Base-by-base conservation (phyloP, 116 monocot genomes). In the Posidonia oceanica region DNA sequence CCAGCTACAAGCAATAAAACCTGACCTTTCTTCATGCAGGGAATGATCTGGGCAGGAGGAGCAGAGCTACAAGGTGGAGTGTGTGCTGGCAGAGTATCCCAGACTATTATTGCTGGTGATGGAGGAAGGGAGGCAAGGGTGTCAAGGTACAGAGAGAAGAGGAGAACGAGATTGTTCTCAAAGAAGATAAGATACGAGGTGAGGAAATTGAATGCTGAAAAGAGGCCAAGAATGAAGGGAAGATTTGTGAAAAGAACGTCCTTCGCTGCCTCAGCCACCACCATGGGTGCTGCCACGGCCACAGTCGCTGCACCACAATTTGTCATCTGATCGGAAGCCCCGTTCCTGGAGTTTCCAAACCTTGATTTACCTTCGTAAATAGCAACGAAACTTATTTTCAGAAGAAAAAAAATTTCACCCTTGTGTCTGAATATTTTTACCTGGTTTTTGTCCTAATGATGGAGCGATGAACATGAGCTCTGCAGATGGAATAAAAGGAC, bases 101-200 rank as follows among this genome's bases (percentile, higher is more conserved):
- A 10, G 37, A 44, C 64, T 2, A 61, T 1, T 2, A 44, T 21
- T 37, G 0, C 21, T 54, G 56, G 59, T 5, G 20, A 54, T 22
- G 67, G 72, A 7, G 67, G 72, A 3, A 82, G 82, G 41, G 82
- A 82, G 66, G 82, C 82, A 15, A 82, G 74, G 59, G 82, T 82
- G 21, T 77, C 74, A 23, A 77, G 77, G 62, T 82, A 82, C 66
- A 69, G 71, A 39, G 82, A 82, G 60, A 82, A 82, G 74, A 64
- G 82, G 54, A 63, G 82, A 23, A 82, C 74, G 22, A 82, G 82
- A 21, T 65, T 82, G 37, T 82, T 82, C 66, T 77, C 74, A 4
- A 77, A 77, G 82, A 82, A 82, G 77, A 82, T 82, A 56, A 55
- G 77, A 59, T 82, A 82, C 61, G 77, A 82, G 70, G 77, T 82